Evolutionary conservation across 2,329 filamentous ascomycete species (phyloP).

Genomic region (Colletotrichum chlorophyti): DNA sequence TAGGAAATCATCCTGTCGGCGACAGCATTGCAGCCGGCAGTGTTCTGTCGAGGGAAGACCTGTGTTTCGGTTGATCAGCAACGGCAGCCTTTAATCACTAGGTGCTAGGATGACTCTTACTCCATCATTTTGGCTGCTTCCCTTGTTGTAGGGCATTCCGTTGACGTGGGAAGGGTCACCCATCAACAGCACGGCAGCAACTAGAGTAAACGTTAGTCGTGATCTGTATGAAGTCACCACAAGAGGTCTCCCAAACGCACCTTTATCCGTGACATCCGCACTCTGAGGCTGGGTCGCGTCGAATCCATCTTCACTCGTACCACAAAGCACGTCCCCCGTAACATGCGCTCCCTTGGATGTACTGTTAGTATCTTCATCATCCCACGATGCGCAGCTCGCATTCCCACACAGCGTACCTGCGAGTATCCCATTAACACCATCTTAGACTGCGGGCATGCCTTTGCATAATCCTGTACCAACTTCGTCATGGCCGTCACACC

Average conservation of each 20-base stretch:
- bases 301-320: slow-evolving; percentile 37
- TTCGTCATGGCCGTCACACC: slow-evolving; percentile 37
- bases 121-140: slow-evolving; percentile 43
- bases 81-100: rapidly evolving
- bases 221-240: background rate
- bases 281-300: slow-evolving; percentile 34
- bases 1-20: slow-evolving; percentile 43
- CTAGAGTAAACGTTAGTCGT: slow-evolving; percentile 31
- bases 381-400: slow-evolving; percentile 25
- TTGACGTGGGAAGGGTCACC: slow-evolving; percentile 49
- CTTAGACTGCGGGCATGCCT: slow-evolving; percentile 44
- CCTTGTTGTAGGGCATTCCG: slow-evolving; percentile 42
- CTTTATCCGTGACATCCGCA: slow-evolving; percentile 38
- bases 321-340: slow-evolving; percentile 45
- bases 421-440: slow-evolving; percentile 50
- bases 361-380: background rate
- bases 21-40: slow-evolving; percentile 42
- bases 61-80: slow-evolving; percentile 19
- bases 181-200: slow-evolving; percentile 47
- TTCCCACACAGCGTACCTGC: slow-evolving; percentile 39
- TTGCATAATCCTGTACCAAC: slow-evolving; percentile 40
- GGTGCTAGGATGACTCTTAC: slow-evolving; percentile 35
- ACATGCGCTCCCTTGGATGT: slow-evolving; percentile 45
- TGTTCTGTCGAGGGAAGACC: slow-evolving; percentile 43
- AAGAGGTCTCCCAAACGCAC: slow-evolving; percentile 11